Base-by-base conservation (phyloP, 768 basidiomycete genomes). In the Auriculariales sp. region DNA sequence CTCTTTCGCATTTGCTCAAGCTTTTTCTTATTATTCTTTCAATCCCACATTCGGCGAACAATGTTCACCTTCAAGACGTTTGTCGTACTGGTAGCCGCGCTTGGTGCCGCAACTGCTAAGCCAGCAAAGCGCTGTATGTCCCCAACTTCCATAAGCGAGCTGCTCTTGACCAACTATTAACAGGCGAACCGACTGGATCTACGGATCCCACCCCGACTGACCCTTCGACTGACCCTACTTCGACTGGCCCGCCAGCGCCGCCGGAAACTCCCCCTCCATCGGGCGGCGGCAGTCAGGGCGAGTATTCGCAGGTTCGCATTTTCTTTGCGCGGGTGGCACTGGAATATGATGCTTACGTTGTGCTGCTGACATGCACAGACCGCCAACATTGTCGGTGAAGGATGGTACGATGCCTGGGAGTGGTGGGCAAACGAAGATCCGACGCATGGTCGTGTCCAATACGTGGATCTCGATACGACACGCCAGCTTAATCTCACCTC, bases 401-500 rank as follows among this genome's bases (percentile, higher is more conserved):
- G 39, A 19, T 44, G 17, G 19, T 44, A 44, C 19, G 14, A 44
- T 5, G 39, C 22, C 17, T 44, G 39, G 39, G 39, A 44, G 22
- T 44, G 22, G 22, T 44, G 39, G 39, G 39, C 39, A 19, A n/a
- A 22, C 39, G 14, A 10, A 11, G 39, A 44, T 15, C 39, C 39
- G 39, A 44, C 39, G 39, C 39, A 44, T 25, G 39, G 39, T n/a
- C 39, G 39, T 25, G 39, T 44, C 31, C 22, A 25, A 11, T 44
- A 44, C 22, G 39, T 44, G 12, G 54, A 58, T 52, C 61, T 70
- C 49, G 59, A 61, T 2, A 77, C 75, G 0, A 81, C 83, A 0
- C 51, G 65, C 22, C 61, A 64, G 11, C 59, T 71, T 46, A 81
- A 83, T 55, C 59, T 86, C 46, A 81, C 78, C 3, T 79, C 65